These are phyloP conservation scores for Cytospora leucostoma DNA, from an alignment of 2,329 filamentous ascomycete genomes.

Conservation along the genomic window DNA sequence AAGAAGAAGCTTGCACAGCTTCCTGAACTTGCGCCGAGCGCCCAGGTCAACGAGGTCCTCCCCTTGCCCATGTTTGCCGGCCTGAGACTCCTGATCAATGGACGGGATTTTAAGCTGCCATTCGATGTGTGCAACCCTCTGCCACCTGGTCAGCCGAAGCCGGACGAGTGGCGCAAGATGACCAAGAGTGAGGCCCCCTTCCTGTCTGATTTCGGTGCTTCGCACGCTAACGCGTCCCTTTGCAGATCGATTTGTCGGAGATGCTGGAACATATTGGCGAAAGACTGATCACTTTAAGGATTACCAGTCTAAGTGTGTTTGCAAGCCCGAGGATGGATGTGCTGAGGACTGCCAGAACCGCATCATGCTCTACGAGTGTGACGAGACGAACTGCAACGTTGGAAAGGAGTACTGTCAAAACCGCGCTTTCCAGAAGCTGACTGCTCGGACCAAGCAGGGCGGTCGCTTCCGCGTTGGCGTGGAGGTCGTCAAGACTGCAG, in stretches of 20 bases:
- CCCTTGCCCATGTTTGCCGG: constrained; percentile 80
- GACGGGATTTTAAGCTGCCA: constrained; percentile 83
- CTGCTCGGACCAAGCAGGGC: constrained; percentile 71
- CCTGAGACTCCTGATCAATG: constrained; percentile 67
- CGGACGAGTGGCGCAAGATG: constrained; percentile 88
- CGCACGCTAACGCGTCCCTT: constrained; percentile 27
- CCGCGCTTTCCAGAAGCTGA: constrained; percentile 81
- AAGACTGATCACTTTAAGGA: constrained; percentile 74
- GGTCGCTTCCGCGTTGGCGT: constrained; percentile 91
- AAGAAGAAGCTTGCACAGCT: constrained; percentile 53
- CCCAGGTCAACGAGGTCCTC: constrained; percentile 58
- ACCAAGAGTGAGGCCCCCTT: constrained; percentile 71
- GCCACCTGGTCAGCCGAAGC: constrained; percentile 82
- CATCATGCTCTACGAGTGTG: constrained; percentile 97
- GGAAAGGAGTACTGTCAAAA: constrained; percentile 77
- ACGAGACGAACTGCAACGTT: constrained; percentile 82
- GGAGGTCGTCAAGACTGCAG: constrained; percentile 87
- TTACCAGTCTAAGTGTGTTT: constrained; percentile 77
- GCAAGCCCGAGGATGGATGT: constrained; percentile 76
- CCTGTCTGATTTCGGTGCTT: constrained; percentile 1
- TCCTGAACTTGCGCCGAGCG: constrained; percentile 49
- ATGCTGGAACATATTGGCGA: constrained; percentile 79
- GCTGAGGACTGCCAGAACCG: constrained; percentile 90
- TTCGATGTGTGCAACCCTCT: constrained; percentile 89
- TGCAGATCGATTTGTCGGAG: constrained; percentile 84